phyloP scores from a whole-genome alignment of 176 grass and related monocot species.

The Metroxylon sagu region DNA sequence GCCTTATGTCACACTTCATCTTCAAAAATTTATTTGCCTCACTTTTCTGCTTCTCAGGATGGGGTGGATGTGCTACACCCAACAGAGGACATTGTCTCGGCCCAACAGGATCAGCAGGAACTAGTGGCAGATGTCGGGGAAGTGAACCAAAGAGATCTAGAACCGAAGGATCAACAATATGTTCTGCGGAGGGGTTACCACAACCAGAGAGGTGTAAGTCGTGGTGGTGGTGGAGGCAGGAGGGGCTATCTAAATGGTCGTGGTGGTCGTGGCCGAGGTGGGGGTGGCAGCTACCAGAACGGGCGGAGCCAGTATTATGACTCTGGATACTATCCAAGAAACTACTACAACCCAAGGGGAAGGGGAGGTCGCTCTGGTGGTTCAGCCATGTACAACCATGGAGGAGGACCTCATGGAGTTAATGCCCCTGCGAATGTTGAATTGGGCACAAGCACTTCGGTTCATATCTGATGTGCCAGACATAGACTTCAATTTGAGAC shows the following conservation, averaged over 20 bases:
- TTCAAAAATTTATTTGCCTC: not conserved
- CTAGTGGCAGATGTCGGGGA: constrained; percentile 37
- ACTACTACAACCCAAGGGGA: constrained; percentile 42
- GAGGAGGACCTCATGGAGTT: constrained; percentile 31
- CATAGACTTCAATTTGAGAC: too few relatives aligned
- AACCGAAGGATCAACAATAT: constrained; percentile 41
- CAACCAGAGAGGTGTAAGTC: constrained; percentile 35
- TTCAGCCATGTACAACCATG: constrained; percentile 32
- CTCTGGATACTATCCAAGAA: constrained; percentile 42
- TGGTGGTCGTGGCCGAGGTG: constrained; percentile 38
- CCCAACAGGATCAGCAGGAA: constrained; percentile 38
- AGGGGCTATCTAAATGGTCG: constrained; percentile 40
- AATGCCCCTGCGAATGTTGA: constrained; percentile 31
- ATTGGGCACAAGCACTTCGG: constrained; percentile 42
- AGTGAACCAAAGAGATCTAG: constrained; percentile 26
- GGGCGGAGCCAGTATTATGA: constrained; percentile 42
- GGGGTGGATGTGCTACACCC: constrained; percentile 17
- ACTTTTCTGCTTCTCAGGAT: constrained; percentile 22
- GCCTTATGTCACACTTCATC: not conserved
- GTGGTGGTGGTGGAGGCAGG: constrained; percentile 21
- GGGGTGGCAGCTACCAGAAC: constrained; percentile 23
- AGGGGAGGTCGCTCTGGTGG: constrained; percentile 49
- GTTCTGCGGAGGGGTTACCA: constrained; percentile 28
- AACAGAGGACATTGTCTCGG: constrained; percentile 18
- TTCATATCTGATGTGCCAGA: constrained; percentile 20